Base-by-base conservation (phyloP, 805 yeast genomes). In the Nakazawaea molendinolei region DNA sequence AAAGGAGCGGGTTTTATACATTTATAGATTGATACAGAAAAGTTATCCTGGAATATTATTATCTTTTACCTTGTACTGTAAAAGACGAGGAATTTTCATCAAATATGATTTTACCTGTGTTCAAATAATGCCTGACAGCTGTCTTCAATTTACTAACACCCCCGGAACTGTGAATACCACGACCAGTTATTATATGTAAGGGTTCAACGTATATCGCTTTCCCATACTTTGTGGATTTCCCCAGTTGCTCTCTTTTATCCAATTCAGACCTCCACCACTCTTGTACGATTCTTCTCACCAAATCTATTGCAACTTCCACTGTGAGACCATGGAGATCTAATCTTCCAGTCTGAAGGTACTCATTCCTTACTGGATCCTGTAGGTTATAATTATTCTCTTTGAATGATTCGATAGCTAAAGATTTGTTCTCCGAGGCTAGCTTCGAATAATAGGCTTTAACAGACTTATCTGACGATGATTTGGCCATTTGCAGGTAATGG, bases 181-280 rank as follows among this genome's bases (percentile, higher is more conserved):
- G 56, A 0, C 92, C 90, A 0, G 90, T 79, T 9, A 81, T 56
- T 0, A 82, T 56, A 1, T 41, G 50, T 6, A 80, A 47, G 0
- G 73, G 70, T 1, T 54, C 60, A 1, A 71, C 63, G 50, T 62
- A 60, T 5, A 53, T 39, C 17, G 63, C 48, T 5, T 55, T 61
- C 0, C 75, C 74, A 5, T 21, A 18, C 15, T 14, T 15, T 6
- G 14, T 24, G 8, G 5, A 10, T 24, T n/a, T 29, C 21, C 16
- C 61, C 57, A 5, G 50, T 36, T 2, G 56, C 44, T 36, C 67
- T 35, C 89, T 50, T 16, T 55, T 51, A 2, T 46, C 44, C 14
- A 66, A 26, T 50, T 83, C 90, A 5, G 14, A 5, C 31, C 49
- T 42, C 90, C 90, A 83, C 92, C 92, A 83, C 4, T 50, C 55